Base-by-base conservation (phyloP, 164 flowering plant species). In the Pachysandra terminalis region DNA sequence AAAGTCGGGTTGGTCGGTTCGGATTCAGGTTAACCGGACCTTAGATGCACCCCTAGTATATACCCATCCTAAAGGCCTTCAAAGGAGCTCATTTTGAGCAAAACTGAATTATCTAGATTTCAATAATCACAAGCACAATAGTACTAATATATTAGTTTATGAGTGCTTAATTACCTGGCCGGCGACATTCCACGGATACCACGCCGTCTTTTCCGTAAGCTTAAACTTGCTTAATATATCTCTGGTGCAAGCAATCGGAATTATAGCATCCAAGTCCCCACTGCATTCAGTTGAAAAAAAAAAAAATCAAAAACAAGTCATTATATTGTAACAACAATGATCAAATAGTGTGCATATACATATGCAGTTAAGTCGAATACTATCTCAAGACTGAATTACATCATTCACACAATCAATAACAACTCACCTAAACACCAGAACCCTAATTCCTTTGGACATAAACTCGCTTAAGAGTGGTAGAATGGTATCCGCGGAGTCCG, bases 141-240 rank as follows among this genome's bases (percentile, higher is more conserved):
- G n/a, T n/a, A n/a, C n/a, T n/a, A n/a, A n/a, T n/a, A n/a, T n/a
- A n/a, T 53, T 52, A 32, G 14, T 27, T 19, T 56, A 22, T 23
- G 17, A 19, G 6, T 24, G 17, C 26, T 69, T 73, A 5, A n/a
- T n/a, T n/a, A n/a, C n/a, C 56, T 53, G 25, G 66, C 24, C 65
- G 52, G 71, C n/a, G n/a, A n/a, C n/a, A n/a, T n/a, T n/a, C 94
- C 96, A 92, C 59, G 94, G 85, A 62, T 75, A 74, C 89, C 92
- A 90, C 24, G 63, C 0, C 57, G 75, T 80, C 65, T 74, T 77
- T 0, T 77, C 56, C 0, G 82, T 48, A 58, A 90, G 91, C 15
- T 81, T 81, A 80, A 92, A 80, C 61, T 40, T 37, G 1, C 75
- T 72, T 21, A 88, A 58, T 0, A 96, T 85, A 40, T 81, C 74